Conservation (phyloP, 257 asterid species). For the Penstemon eatonii region DNA sequence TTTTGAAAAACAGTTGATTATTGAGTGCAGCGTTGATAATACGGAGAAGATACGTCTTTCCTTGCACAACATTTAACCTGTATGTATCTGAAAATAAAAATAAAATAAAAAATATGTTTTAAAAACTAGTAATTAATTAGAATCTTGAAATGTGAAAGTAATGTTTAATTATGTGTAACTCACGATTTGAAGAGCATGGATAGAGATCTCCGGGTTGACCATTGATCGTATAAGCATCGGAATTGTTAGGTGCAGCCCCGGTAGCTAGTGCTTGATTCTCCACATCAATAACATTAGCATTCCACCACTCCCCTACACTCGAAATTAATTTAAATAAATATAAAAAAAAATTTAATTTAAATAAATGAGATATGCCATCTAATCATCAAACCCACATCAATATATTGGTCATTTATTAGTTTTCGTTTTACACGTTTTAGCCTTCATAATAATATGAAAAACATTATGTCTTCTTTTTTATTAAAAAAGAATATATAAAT, state of each 20-base stretch:
- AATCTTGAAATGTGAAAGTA: neutral
- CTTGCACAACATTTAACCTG: slow-evolving; percentile 42
- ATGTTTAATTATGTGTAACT: slow-evolving; percentile 14
- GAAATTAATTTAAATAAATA: too few species aligned
- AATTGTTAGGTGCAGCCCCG: slow-evolving; percentile 45
- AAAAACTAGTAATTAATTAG: too few species aligned
- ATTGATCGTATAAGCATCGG: slow-evolving; percentile 72
- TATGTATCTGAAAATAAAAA: slow-evolving; percentile 38
- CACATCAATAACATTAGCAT: slow-evolving; percentile 58
- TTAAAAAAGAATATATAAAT: too few species aligned
- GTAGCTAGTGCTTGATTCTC: slow-evolving; percentile 44
- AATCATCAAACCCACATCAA: neutral
- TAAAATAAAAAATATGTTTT: too few species aligned
- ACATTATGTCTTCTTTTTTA: too few species aligned
- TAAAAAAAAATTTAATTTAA: too few species aligned
- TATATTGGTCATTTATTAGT: neutral
- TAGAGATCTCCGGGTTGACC: slow-evolving; percentile 67
- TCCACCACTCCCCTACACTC: slow-evolving; percentile 76
- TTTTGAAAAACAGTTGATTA: slow-evolving; percentile 54
- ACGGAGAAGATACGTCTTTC: slow-evolving; percentile 69
- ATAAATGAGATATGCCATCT: too few species aligned
- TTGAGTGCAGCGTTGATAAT: slow-evolving; percentile 82
- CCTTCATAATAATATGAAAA: too few species aligned
- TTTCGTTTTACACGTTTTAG: neutral
- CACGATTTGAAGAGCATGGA: slow-evolving; percentile 58